Conservation (phyloP, 2,329 filamentous ascomycete species). For the Dactylellina cionopaga region DNA sequence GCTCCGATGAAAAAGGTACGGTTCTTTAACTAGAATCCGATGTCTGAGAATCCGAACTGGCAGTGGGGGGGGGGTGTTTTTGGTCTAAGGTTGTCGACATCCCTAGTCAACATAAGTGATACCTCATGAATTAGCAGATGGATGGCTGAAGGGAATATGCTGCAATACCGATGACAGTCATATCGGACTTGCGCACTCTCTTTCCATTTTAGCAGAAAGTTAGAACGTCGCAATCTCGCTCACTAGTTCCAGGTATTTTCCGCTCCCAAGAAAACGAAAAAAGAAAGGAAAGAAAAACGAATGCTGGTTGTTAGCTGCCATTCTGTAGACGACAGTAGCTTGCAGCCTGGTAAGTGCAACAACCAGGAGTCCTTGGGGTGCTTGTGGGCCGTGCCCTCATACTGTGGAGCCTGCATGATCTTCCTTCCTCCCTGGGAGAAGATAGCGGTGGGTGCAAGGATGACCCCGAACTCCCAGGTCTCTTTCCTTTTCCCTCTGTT, state of each 20-base stretch:
- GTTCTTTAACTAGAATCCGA: conserved; percentile 36
- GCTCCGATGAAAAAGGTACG: conserved; percentile 50
- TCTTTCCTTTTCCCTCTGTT: conserved; percentile 45
- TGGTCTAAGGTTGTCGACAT: neutral
- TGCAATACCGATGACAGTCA: conserved; percentile 1
- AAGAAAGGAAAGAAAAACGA: conserved; percentile 7
- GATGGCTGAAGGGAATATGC: conserved; percentile 12
- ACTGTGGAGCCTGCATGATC: conserved; percentile 49
- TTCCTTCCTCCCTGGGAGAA: conserved; percentile 50
- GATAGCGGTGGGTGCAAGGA: conserved; percentile 46
- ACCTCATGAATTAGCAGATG: too few species aligned
- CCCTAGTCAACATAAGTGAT: neutral
- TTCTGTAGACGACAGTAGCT: conserved; percentile 10
- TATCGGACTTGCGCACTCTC: conserved; percentile 30
- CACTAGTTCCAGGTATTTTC: conserved; percentile 40
- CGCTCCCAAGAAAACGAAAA: conserved; percentile 2
- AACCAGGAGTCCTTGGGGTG: conserved; percentile 44
- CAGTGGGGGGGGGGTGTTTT: conserved; percentile 22
- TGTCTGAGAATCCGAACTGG: conserved; percentile 25
- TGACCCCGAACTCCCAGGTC: conserved; percentile 33
- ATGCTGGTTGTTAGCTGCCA: conserved; percentile 21
- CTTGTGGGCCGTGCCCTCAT: conserved; percentile 48
- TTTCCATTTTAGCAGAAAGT: conserved; percentile 36
- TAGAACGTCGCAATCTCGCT: conserved; percentile 35
- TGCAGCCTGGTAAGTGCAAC: conserved; percentile 52